These are phyloP conservation scores for Phytopythium vexans DNA, from an alignment of 352 stramenopile genomes.

Conservation along the genomic window DNA sequence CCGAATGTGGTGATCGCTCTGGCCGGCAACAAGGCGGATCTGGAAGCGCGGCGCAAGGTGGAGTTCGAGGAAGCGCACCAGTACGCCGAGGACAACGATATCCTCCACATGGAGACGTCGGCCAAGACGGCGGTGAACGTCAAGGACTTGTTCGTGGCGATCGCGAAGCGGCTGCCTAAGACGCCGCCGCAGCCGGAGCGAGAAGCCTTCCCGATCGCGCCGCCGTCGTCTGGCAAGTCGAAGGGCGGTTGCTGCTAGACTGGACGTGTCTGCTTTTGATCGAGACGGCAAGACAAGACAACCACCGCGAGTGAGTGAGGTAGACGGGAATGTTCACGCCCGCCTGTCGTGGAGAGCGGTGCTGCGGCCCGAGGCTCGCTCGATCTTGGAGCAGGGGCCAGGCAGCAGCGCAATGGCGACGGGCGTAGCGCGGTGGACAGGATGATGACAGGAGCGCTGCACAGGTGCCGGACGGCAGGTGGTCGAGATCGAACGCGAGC, in stretches of 20 bases:
- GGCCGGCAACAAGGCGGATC: constrained; percentile 98
- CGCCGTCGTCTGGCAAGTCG: constrained; percentile 69
- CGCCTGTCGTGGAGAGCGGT: not conserved
- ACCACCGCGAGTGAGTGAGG: not conserved
- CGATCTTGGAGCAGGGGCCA: not conserved
- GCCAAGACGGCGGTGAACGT: constrained; percentile 99
- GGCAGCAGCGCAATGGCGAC: constrained; percentile 7
- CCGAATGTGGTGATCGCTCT: constrained; percentile 97
- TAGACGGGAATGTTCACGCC: not conserved
- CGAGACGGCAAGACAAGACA: not conserved
- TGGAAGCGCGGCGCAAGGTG: constrained; percentile 96
- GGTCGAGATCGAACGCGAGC: constrained; percentile 32
- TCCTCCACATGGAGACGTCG: constrained; percentile 99
- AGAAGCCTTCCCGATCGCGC: constrained; percentile 83
- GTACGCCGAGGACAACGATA: constrained; percentile 98
- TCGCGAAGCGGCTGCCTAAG: constrained; percentile 87
- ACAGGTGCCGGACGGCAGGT: constrained; percentile 4
- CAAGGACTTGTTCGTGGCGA: constrained; percentile 98
- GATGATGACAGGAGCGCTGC: constrained; percentile 5
- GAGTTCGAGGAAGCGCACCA: constrained; percentile 96
- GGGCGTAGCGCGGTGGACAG: constrained; percentile 9
- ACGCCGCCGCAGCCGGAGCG: constrained; percentile 77
- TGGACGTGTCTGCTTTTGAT: not conserved
- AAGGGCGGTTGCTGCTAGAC: constrained; percentile 81
- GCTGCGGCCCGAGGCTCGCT: not conserved